Percentiles rank a stretch among this genome's conserved stretches.
These are phyloP conservation scores for Rhodotorula kratochvilovae DNA, from an alignment of 768 basidiomycete genomes.

Conservation along the genomic window DNA sequence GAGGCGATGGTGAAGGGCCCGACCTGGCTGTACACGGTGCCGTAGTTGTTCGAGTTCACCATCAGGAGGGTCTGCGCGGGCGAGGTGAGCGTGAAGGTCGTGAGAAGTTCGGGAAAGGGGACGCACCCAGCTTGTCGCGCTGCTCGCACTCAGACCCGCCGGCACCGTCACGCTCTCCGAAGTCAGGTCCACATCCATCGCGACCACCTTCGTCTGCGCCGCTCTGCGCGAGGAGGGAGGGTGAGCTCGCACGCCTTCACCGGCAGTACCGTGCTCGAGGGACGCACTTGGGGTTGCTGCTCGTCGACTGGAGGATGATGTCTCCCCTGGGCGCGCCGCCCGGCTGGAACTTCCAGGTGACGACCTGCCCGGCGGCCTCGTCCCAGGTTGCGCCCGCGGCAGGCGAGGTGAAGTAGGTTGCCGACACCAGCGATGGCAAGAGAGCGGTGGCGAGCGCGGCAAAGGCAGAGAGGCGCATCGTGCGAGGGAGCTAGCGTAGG, in stretches of 20 bases:
- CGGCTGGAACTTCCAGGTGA: conserved; percentile 26
- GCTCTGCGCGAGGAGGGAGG: neutral
- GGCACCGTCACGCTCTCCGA: conserved; percentile 10
- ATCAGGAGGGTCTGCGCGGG: conserved; percentile 15
- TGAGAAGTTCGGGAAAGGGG: too few relatives aligned
- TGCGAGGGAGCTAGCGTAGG: neutral
- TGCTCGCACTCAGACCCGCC: neutral
- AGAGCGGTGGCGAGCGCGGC: conserved; percentile 1
- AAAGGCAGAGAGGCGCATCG: neutral
- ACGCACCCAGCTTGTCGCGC: conserved; percentile 17
- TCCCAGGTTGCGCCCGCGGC: conserved; percentile 5
- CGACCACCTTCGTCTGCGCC: conserved; percentile 11
- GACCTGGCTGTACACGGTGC: conserved; percentile 19
- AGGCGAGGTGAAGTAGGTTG: conserved; percentile 33
- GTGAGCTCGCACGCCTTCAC: too few relatives aligned
- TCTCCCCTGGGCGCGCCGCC: conserved; percentile 24
- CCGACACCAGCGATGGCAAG: neutral
- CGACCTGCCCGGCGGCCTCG: conserved; percentile 1
- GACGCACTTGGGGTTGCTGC: conserved; percentile 1
- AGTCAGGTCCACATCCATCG: conserved; percentile 17
- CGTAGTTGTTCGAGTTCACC: conserved; percentile 24
- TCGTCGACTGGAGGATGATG: conserved; percentile 8
- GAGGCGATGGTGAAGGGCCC: conserved; percentile 23
- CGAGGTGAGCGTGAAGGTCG: neutral
- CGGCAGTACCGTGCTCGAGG: neutral